Evolutionary conservation across 441 rosid species (phyloP), one percentile per base, ranked within the genome.

Genomic region (Populus hybrid): DNA sequence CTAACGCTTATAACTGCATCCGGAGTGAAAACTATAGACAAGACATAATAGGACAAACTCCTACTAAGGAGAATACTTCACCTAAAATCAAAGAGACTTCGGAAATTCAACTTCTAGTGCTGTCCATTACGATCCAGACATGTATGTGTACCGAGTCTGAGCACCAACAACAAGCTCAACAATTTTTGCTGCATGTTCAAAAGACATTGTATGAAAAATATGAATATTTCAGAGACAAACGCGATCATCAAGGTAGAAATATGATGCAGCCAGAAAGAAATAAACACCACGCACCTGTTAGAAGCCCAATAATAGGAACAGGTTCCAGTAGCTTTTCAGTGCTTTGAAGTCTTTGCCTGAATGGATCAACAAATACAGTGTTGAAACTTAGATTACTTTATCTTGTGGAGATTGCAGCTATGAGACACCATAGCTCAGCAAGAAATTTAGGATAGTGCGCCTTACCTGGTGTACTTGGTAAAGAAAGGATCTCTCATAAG

Each of bases 401-500:
- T 12, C 14, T 28, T 28, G 8, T 61, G 74, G 40, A 29, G 63
- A 65, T 72, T 20, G 31, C 36, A 40, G 59, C 29, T 20, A 36
- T 53, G 56, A 21, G 75, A 68, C 29, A 36, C 50, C 63, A 78
- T 21, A 56, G 29, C 73, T 20, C 0, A 61, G 9, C n/a, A 74
- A 11, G 73, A 21, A 67, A 63, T 21, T 72, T 26, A 28, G 20
- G 8, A 73, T 73, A 71, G 40, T 20, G 24, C 3, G 38, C 7
- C 63, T 18, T 80, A 90, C 99, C 91, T 93, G 73, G 94, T 93
- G 79, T 90, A 91, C 78, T 88, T 93, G 91, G 83, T 87, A 77
- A 96, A 96, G 84, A 91, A 96, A 73, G 98, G 98, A 83, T 96
- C 99, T 84, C 98, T 91, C 98, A 96, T 90, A 63, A 93, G 86